Percentiles rank a stretch among this genome's conserved stretches.
phyloP scores from a whole-genome alignment of 2,329 filamentous ascomycete genomes.

The Alternaria ethzedia region DNA sequence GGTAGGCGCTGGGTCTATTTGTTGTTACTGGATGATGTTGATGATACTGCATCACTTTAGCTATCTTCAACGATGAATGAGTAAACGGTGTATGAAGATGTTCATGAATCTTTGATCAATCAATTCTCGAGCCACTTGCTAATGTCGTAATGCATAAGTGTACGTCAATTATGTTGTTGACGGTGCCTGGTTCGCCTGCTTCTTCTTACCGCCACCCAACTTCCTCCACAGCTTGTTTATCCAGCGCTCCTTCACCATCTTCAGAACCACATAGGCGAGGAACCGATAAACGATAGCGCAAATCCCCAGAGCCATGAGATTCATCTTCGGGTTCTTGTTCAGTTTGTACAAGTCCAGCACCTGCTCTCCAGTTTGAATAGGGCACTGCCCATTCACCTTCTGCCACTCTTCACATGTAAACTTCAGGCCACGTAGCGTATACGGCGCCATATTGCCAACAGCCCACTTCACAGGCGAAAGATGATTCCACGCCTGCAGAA shows the following conservation, averaged over 20 bases:
- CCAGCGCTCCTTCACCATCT: conserved; percentile 63
- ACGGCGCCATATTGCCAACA: conserved; percentile 70
- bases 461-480: conserved; percentile 75
- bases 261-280: conserved; percentile 66
- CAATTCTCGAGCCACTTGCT: background rate
- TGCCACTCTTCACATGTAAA: conserved; percentile 71
- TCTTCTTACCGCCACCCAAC: conserved; percentile 24
- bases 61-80: background rate
- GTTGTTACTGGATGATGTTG: background rate
- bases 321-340: conserved; percentile 65
- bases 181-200: background rate
- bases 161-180: background rate
- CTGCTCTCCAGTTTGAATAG: conserved; percentile 69
- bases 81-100: background rate
- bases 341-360: conserved; percentile 72
- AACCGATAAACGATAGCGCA: conserved; percentile 70
- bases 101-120: background rate
- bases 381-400: conserved; percentile 66
- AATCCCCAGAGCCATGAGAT: conserved; percentile 67
- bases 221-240: conserved; percentile 37
- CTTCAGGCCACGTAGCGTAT: conserved; percentile 64
- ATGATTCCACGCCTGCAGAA: conserved; percentile 66
- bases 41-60: background rate
- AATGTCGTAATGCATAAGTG: background rate
- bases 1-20: background rate